Conservation (phyloP, 2,329 filamentous ascomycete genomes). For the Curvularia spicifera region DNA sequence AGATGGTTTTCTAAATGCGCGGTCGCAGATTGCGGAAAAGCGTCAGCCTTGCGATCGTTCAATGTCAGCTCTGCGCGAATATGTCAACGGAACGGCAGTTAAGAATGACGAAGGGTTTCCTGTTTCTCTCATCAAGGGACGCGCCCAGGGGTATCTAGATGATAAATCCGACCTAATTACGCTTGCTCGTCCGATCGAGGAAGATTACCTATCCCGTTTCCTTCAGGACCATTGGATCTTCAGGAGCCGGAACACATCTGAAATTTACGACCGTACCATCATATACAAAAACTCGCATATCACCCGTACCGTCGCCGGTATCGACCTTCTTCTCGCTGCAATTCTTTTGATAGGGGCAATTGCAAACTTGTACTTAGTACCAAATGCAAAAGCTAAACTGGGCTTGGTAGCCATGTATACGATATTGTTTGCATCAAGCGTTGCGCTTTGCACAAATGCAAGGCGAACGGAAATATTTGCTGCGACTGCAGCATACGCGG, state of each 20-base stretch:
- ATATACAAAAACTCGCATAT: neutral
- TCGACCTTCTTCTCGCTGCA: conserved; percentile 17
- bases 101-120: neutral
- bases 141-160: neutral
- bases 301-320: neutral
- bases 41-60: neutral
- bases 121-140: neutral
- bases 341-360: conserved; percentile 33
- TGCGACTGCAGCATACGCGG: conserved; percentile 33
- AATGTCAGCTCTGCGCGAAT: neutral
- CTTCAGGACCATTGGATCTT: neutral
- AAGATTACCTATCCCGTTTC: neutral
- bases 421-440: conserved; percentile 30
- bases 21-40: neutral
- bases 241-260: neutral
- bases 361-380: conserved; percentile 25
- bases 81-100: neutral
- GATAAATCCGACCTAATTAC: neutral
- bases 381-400: conserved; percentile 20
- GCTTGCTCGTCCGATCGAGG: neutral
- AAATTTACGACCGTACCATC: neutral
- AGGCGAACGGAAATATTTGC: conserved; percentile 33
- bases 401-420: conserved; percentile 30
- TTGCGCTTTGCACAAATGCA: conserved; percentile 28
- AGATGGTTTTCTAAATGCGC: neutral